Evolutionary conservation across 306 rosid species (phyloP).

Genomic region (Pueraria montana): DNA sequence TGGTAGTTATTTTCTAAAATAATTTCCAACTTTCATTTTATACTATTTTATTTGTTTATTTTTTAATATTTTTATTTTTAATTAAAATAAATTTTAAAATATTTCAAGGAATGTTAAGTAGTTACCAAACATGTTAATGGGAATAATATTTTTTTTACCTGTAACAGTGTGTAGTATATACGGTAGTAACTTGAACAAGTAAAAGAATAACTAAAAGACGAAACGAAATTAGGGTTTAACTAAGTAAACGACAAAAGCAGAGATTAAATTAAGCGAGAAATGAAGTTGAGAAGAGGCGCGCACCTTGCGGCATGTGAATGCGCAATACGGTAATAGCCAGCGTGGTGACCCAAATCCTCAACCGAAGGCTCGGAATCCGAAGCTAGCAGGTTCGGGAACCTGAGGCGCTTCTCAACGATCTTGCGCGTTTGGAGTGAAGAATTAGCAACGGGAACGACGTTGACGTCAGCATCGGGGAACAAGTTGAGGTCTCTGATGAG

Average conservation of each 20-base stretch:
- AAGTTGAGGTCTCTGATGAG: slow-evolving; percentile 75
- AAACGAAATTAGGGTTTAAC: neutral
- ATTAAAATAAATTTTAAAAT: no score
- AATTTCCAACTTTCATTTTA: no score
- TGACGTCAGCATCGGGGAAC: slow-evolving; percentile 68
- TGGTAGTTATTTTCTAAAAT: no score
- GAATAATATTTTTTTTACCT: no score
- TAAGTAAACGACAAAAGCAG: neutral
- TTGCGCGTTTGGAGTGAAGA: slow-evolving; percentile 44
- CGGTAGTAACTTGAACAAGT: neutral
- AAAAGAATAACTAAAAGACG: neutral
- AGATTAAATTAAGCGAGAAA: neutral
- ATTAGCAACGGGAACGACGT: slow-evolving; percentile 56
- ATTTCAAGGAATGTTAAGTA: no score
- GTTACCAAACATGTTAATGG: no score
- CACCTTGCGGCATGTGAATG: slow-evolving; percentile 88
- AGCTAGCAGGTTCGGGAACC: slow-evolving; percentile 62
- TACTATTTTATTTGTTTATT: no score
- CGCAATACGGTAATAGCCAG: slow-evolving; percentile 79
- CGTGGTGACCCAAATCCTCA: slow-evolving; percentile 87
- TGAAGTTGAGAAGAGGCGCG: neutral
- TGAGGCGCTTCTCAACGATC: slow-evolving; percentile 76
- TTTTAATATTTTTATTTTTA: no score
- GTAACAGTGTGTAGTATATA: no score
- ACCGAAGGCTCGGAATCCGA: slow-evolving; percentile 58